phyloP scores from a whole-genome alignment of 1,284 basidiomycete species.

The Fistulinella staudtii region DNA sequence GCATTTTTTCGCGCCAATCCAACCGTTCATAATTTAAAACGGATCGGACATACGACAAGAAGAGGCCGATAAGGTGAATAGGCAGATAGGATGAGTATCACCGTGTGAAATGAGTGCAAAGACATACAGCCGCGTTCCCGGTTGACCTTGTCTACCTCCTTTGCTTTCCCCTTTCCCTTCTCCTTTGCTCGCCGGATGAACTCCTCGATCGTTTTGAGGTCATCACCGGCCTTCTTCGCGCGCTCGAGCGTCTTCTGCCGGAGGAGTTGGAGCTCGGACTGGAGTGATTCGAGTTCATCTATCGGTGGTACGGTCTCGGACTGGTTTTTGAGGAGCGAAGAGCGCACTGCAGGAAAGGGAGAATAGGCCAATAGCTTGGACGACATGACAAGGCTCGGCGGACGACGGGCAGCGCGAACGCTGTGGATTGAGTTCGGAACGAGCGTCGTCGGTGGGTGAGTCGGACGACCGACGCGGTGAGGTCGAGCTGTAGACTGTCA shows the following conservation, averaged over 20 bases:
- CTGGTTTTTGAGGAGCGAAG: conserved; percentile 54
- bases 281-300: conserved; percentile 67
- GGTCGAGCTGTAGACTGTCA: conserved; percentile 4
- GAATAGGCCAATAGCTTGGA: conserved; percentile 49
- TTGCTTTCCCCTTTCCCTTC: conserved; percentile 72
- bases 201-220: conserved; percentile 64
- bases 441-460: conserved; percentile 6
- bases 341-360: conserved; percentile 45
- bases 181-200: conserved; percentile 68
- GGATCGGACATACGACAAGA: conserved; percentile 1
- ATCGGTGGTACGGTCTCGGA: conserved; percentile 64
- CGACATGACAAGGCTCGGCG: conserved; percentile 38
- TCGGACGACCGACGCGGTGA: conserved; percentile 21
- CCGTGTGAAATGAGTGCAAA: conserved; percentile 12
- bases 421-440: conserved; percentile 8
- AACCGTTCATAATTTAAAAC: conserved; percentile 5
- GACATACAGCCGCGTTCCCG: conserved; percentile 69
- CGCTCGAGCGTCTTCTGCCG: conserved; percentile 54
- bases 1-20: conserved; percentile 12
- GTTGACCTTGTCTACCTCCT: conserved; percentile 62
- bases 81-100: conserved; percentile 10
- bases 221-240: conserved; percentile 64
- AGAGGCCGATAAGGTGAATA: conserved; percentile 15
- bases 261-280: conserved; percentile 54
- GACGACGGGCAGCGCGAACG: conserved; percentile 10